Conservation (phyloP, 2,329 filamentous ascomycete species). For the Clarireedia hainanense region DNA sequence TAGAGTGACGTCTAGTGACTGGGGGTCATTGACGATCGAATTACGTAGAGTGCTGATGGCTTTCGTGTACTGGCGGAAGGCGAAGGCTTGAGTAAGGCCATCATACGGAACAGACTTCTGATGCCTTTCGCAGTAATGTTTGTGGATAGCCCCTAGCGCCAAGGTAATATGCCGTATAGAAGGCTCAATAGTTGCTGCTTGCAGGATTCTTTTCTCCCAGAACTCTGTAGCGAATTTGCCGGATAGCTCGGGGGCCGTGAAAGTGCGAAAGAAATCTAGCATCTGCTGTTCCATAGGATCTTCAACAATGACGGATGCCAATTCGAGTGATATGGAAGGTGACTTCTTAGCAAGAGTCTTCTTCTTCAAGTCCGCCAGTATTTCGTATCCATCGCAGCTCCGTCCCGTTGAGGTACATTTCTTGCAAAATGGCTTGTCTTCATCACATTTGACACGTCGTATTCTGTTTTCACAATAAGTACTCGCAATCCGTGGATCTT, state of each 20-base stretch:
- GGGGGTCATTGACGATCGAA: slow-evolving; percentile 20
- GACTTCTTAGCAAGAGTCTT: neutral
- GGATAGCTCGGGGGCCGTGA: slow-evolving; percentile 20
- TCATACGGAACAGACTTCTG: slow-evolving; percentile 31
- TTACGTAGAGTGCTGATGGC: slow-evolving; percentile 36
- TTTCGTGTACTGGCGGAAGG: slow-evolving; percentile 50
- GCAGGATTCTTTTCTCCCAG: slow-evolving; percentile 21
- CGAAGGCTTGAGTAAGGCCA: slow-evolving; percentile 32
- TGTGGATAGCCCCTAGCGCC: slow-evolving; percentile 26
- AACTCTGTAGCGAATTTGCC: slow-evolving; percentile 23
- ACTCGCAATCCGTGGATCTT: neutral
- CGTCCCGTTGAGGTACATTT: slow-evolving; percentile 25
- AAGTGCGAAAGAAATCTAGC: slow-evolving; percentile 20
- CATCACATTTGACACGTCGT: slow-evolving; percentile 27
- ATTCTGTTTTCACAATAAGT: slow-evolving; percentile 18
- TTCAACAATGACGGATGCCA: slow-evolving; percentile 1
- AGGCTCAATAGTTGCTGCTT: slow-evolving; percentile 19
- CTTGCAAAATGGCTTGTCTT: slow-evolving; percentile 26
- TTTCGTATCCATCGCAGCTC: slow-evolving; percentile 26
- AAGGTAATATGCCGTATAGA: slow-evolving; percentile 24
- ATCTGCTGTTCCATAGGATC: slow-evolving; percentile 19
- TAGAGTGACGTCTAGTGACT: slow-evolving; percentile 35
- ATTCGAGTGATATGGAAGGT: neutral
- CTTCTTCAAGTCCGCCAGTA: neutral
- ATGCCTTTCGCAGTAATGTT: slow-evolving; percentile 32